These are phyloP conservation scores for Geotrichum europaeum DNA, from an alignment of 1,139 yeast genomes.

Conservation along the genomic window DNA sequence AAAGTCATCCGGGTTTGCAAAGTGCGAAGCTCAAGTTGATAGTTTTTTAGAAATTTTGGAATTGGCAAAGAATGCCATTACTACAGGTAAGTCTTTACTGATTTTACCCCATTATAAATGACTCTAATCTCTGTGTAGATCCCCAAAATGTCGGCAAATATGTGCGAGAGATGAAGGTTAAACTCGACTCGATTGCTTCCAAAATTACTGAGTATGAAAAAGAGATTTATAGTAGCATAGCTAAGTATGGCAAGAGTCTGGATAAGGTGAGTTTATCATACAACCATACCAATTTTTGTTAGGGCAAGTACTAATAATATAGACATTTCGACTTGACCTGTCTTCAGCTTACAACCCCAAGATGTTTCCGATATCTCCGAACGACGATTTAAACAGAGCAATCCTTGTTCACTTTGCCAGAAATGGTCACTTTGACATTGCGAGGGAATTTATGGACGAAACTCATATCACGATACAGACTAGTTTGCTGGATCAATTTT, in stretches of 20 bases:
- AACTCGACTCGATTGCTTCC: constrained; percentile 12
- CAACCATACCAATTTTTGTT: constrained; percentile 20
- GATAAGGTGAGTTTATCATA: constrained; percentile 25
- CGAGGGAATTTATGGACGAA: constrained; percentile 33
- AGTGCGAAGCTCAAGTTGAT: constrained; percentile 30
- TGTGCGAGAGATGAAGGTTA: constrained; percentile 10
- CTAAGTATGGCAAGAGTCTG: constrained; percentile 34
- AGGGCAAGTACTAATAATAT: constrained; percentile 20
- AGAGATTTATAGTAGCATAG: constrained; percentile 30
- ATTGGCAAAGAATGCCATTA: constrained; percentile 22
- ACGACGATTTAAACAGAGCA: constrained; percentile 35
- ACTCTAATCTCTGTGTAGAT: constrained; percentile 14
- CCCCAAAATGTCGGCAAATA: constrained; percentile 15
- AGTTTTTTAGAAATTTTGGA: constrained; percentile 29
- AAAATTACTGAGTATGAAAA: constrained; percentile 28
- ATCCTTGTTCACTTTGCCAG: constrained; percentile 42
- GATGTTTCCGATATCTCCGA: constrained; percentile 24
- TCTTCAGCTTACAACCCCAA: constrained; percentile 32
- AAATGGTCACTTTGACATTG: constrained; percentile 41
- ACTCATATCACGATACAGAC: constrained; percentile 31
- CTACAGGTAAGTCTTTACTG: constrained; percentile 14
- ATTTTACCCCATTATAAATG: background rate
- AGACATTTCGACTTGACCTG: constrained; percentile 28
- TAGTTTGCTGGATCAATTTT: constrained; percentile 34
- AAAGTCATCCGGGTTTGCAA: constrained; percentile 27